Percentiles rank a stretch among this genome's conserved stretches.
Conservation (phyloP, 441 rosid genomes). For the Lepidium campestre region DNA sequence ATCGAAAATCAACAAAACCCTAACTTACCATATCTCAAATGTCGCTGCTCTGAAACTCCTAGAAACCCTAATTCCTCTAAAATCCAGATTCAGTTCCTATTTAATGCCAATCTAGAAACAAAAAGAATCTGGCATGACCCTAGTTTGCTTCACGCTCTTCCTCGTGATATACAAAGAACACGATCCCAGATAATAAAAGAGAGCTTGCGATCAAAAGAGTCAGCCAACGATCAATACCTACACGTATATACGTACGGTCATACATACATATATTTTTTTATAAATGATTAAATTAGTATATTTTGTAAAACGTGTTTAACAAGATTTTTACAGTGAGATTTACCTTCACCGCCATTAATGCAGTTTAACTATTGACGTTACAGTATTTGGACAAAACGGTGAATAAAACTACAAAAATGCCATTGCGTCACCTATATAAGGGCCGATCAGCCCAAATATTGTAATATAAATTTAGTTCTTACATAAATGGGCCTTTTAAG, state of each 20-base stretch:
- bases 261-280: neutral
- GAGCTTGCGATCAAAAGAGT: conserved; percentile 1
- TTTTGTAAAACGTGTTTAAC: neutral
- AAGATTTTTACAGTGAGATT: neutral
- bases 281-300: neutral
- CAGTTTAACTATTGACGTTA: neutral
- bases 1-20: conserved; percentile 8
- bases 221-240: conserved; percentile 13
- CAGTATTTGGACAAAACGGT: neutral
- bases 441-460: neutral
- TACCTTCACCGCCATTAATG: neutral
- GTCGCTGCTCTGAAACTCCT: neutral
- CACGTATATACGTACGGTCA: conserved; percentile 22
- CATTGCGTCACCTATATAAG: neutral
- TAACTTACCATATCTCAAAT: conserved; percentile 2
- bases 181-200: neutral
- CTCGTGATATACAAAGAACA: conserved; percentile 6
- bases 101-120: neutral
- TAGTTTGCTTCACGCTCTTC: conserved; percentile 1
- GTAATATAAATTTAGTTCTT: neutral
- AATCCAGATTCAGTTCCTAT: conserved; percentile 1
- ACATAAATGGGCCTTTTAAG: neutral
- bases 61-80: conserved; percentile 17
- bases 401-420: neutral
- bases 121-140: conserved; percentile 16